Percentiles rank a stretch among this genome's conserved stretches.
phyloP scores from a whole-genome alignment of 1,284 basidiomycete genomes.

The Vanrija sp. region DNA sequence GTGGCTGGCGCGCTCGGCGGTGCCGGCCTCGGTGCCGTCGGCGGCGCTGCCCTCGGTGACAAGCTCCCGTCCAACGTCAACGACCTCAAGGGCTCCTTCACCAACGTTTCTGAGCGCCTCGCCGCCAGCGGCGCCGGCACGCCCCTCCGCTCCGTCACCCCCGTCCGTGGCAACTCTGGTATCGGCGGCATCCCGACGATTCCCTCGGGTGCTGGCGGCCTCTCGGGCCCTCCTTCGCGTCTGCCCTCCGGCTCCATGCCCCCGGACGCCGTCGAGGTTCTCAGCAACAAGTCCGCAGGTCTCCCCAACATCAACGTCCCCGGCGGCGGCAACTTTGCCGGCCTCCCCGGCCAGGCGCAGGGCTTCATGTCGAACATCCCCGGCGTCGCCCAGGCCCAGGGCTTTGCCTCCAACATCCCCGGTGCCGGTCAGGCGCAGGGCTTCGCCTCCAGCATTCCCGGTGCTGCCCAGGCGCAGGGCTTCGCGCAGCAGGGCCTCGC shows the following conservation, averaged over 20 bases:
- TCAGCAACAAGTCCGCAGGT: not conserved
- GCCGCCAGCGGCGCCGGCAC: not conserved
- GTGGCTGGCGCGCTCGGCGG: conserved; percentile 1
- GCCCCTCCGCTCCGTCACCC: not conserved
- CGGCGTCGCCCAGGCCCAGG: not conserved
- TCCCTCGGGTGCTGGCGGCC: not conserved
- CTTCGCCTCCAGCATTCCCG: not conserved
- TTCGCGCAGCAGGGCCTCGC: not conserved
- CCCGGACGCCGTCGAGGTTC: not conserved
- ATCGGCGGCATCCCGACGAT: not conserved
- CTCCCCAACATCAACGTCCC: not conserved
- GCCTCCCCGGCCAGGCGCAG: not conserved
- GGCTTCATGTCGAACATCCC: not conserved
- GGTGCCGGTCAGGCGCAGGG: not conserved
- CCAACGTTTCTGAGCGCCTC: too few species aligned
- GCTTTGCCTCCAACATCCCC: not conserved
- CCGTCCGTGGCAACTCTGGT: conserved; percentile 3
- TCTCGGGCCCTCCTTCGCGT: not conserved
- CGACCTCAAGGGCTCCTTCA: not conserved
- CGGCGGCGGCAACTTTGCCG: not conserved
- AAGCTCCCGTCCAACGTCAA: too few species aligned
- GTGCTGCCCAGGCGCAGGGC: not conserved
- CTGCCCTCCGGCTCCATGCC: not conserved
- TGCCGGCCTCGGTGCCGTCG: not conserved
- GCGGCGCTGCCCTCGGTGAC: not conserved